phyloP scores from a whole-genome alignment of 768 basidiomycete species.

The Tephrocybe sp. region DNA sequence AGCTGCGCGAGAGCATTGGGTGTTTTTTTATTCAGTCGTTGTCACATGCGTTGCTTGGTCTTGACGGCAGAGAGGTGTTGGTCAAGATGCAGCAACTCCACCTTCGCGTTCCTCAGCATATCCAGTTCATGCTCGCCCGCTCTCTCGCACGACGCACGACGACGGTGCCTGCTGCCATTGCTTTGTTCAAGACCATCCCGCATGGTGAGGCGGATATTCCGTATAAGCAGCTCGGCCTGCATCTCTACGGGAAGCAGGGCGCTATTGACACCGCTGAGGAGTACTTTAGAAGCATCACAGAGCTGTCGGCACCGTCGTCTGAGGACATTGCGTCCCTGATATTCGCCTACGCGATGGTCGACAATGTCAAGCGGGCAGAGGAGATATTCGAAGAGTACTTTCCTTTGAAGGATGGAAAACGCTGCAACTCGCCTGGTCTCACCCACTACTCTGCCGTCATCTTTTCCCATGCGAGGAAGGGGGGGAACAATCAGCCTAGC shows the following conservation, averaged over 20 bases:
- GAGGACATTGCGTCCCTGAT: conserved; percentile 47
- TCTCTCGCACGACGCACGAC: conserved; percentile 39
- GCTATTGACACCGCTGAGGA: conserved; percentile 41
- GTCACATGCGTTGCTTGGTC: conserved; percentile 27
- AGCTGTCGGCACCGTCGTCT: conserved; percentile 23
- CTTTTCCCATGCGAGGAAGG: conserved; percentile 47
- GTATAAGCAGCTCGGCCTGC: conserved; percentile 46
- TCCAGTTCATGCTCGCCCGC: conserved; percentile 38
- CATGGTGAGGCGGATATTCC: not conserved
- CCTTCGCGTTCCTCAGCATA: conserved; percentile 25
- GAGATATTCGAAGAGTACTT: conserved; percentile 58
- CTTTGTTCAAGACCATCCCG: conserved; percentile 8
- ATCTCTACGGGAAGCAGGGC: conserved; percentile 54
- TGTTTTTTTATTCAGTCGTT: conserved; percentile 43
- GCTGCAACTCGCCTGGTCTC: conserved; percentile 38
- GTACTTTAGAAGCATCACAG: conserved; percentile 38
- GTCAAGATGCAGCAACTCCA: conserved; percentile 35
- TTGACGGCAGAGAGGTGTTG: conserved; percentile 40
- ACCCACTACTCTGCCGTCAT: conserved; percentile 59
- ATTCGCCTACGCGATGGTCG: conserved; percentile 52
- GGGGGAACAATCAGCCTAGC: conserved; percentile 38
- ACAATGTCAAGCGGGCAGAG: conserved; percentile 38
- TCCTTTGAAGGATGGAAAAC: conserved; percentile 32
- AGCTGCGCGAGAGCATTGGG: conserved; percentile 30
- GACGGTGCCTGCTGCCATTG: conserved; percentile 20